These are phyloP conservation scores for Apium graveolens DNA, from an alignment of 129 eudicot species.

Conservation along the genomic window DNA sequence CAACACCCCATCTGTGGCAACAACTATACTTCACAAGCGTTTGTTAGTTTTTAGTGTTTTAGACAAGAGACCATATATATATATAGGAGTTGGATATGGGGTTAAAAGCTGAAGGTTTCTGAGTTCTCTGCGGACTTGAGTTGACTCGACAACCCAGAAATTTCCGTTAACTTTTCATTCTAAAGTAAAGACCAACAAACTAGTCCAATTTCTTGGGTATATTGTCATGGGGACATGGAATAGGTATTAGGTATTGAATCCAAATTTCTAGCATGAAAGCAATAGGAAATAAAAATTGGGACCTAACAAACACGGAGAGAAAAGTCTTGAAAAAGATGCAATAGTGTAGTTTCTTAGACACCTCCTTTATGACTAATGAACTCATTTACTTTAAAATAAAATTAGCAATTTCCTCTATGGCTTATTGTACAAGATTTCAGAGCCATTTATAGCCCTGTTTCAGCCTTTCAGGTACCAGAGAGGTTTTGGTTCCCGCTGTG, in stretches of 20 bases:
- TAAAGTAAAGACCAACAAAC: background rate
- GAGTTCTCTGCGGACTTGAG: background rate
- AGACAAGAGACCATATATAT: background rate
- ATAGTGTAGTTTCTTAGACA: background rate
- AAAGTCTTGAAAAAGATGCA: background rate
- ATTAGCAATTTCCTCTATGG: background rate
- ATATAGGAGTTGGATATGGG: background rate
- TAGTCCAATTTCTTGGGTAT: background rate
- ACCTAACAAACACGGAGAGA: background rate
- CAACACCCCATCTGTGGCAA: constrained; percentile 5
- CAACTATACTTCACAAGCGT: background rate
- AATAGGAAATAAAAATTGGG: background rate
- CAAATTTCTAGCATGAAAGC: background rate
- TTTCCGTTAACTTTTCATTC: background rate
- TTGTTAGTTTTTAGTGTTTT: background rate
- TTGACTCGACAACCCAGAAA: background rate
- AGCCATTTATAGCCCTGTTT: background rate
- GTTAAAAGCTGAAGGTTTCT: background rate
- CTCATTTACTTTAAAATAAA: too few species aligned
- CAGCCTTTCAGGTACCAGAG: background rate
- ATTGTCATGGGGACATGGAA: background rate
- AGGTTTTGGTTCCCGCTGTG: background rate
- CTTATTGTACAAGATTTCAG: background rate
- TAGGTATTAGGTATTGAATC: background rate
- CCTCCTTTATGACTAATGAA: too few species aligned